Base-by-base conservation (phyloP, 768 basidiomycete genomes). In the Grammothele lineata region DNA sequence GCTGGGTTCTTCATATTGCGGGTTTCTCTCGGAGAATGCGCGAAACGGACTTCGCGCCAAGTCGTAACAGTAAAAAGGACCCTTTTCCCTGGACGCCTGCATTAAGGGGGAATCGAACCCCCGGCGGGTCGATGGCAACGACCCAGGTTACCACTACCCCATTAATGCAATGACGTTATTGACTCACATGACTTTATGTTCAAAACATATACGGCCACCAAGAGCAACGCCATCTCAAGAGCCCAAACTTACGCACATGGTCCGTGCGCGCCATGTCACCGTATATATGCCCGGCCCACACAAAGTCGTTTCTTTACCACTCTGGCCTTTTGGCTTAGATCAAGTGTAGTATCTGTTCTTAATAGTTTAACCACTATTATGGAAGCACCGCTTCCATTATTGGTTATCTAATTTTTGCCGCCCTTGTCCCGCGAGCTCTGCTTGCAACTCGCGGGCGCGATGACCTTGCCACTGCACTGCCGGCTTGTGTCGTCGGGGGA, bases 91-190 rank as follows among this genome's bases (percentile, higher is more conserved):
- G 3, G 17, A 22, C 1, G 7, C 7, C 4, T 83, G 83, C 83
- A 85, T 83, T 82, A 84, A 85, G 81, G 53, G 83, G 82, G 83
- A 85, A 85, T 85, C 81, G 82, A 85, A 85, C 83, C 81, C 83
- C 81, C 83, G 83, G 83, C 83, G 83, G 83, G 81, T 85, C 83
- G 82, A 64, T 63, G 62, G 62, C 62, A 63, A 63, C 62, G 62
- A 61, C 62, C 62, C 62, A 63, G 62, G 62, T 63, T 63, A 63
- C 62, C 62, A 63, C 62, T 63, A 63, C 62, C 62, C 62, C 62
- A 63, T 63, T 62, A 63, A 57, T 63, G 62, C 62, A 10, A 17
- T 30, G 14, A 7, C 7, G 14, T 30, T 30, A 14, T 30, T 14
- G 27, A 7, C 27, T 30, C 27, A 7, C 27, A 30, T 30, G 8